These are phyloP conservation scores for Lathyrus sativus DNA, from an alignment of 306 rosid species.

Conservation along the genomic window DNA sequence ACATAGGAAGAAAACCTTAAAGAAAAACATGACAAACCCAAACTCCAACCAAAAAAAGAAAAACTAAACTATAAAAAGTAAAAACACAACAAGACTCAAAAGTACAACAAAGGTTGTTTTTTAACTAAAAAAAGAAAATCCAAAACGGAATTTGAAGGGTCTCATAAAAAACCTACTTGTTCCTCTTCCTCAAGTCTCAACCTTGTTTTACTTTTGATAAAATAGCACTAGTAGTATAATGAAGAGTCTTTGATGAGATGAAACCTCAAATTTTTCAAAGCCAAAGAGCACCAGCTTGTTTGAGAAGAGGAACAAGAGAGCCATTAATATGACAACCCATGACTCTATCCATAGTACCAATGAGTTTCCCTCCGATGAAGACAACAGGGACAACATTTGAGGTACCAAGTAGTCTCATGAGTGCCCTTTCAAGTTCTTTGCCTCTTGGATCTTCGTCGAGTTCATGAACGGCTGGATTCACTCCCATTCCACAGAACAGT, in stretches of 20 bases:
- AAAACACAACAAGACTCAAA: not conserved
- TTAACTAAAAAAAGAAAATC: constrained; percentile 34
- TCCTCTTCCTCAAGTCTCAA: constrained; percentile 30
- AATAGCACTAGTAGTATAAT: not conserved
- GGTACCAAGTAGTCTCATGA: constrained; percentile 60
- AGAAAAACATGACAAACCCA: constrained; percentile 37
- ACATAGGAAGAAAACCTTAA: constrained; percentile 33
- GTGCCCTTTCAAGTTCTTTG: constrained; percentile 76
- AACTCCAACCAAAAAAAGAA: not conserved
- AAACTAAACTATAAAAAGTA: not conserved
- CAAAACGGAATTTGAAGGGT: constrained; percentile 40
- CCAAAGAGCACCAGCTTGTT: constrained; percentile 98
- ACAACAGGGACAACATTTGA: constrained; percentile 75
- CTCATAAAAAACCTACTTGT: constrained; percentile 28
- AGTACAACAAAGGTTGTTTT: not conserved
- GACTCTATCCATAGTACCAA: constrained; percentile 89
- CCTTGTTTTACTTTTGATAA: constrained; percentile 1
- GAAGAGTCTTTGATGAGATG: not conserved
- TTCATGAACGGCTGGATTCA: constrained; percentile 80
- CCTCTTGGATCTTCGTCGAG: constrained; percentile 84
- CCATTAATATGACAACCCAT: constrained; percentile 95
- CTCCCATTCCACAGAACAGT: constrained; percentile 92
- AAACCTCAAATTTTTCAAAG: constrained; percentile 36
- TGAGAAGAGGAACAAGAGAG: constrained; percentile 86
- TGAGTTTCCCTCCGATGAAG: constrained; percentile 81